Evolutionary conservation across 257 asterid genomes (phyloP), one percentile per base, ranked within the genome.

Genomic region (Haberlea rhodopensis): DNA sequence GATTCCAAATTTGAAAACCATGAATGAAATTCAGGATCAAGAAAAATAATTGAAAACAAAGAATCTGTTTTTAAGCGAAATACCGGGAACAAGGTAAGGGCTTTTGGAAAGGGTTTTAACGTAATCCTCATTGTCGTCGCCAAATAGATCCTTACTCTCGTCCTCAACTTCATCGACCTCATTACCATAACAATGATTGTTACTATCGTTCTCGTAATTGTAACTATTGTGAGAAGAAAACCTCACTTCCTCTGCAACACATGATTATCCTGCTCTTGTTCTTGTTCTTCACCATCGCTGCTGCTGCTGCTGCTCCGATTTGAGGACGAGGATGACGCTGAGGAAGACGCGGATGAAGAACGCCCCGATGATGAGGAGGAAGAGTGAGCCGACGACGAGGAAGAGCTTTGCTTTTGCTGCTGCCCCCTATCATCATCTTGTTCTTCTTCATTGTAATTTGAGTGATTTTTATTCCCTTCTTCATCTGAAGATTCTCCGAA

Each of bases 81-180:
- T 79, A 82, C 99, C 99, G 63, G 99, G 99, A 22, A 92, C 96
- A 6, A 83, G 79, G 67, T 68, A 81, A 49, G 79, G 80, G 68
- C 96, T 92, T 19, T 23, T 80, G 49, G 87, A 83, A 55, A 76
- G 77, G 22, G 95, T 89, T 71, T 85, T 92, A 52, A 68, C 75
- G 67, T 87, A 92, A 34, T 85, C 95, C 68, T 89, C 97, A 55
- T 92, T 85, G 76, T 92, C 99, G 43, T 95, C 83, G 55, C 94
- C 99, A 76, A 92, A 92, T 28, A 92, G 94, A 83, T 92, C 99
- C 83, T 79, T 92, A 49, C 68, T 87, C 6, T 78, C 92, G 68
- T 72, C 90, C 60, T 18, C 76, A 15, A 57, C 65, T 5, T 57
- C 77, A 0, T 66, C 82, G 21, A 76, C 78, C 54, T 68, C 67